Evolutionary conservation across 163 green algal genomes (phyloP).

Genomic region (Scenedesmus sp.): DNA sequence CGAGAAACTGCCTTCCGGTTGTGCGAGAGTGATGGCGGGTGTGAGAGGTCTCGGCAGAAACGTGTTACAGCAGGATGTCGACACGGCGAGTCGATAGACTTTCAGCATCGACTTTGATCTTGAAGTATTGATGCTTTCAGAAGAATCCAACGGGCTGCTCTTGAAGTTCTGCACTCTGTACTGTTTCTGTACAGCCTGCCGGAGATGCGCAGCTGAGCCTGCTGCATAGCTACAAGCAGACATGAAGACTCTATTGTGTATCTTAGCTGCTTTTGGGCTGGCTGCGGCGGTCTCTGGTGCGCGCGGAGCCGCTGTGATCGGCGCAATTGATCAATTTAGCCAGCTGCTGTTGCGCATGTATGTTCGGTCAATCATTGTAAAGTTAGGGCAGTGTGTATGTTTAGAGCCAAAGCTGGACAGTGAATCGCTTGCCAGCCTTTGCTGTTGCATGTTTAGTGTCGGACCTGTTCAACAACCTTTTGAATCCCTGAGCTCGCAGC

Average conservation of each 20-base stretch:
- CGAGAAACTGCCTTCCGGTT: background rate
- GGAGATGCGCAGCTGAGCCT: background rate
- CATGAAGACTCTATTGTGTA: background rate
- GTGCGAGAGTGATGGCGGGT: background rate
- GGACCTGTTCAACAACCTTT: background rate
- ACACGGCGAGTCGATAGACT: background rate
- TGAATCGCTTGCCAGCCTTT: background rate
- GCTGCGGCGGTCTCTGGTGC: background rate
- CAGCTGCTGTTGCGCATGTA: background rate
- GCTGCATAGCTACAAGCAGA: background rate
- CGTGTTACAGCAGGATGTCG: background rate
- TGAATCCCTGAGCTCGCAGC: background rate
- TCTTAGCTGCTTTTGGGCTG: background rate
- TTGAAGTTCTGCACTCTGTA: background rate
- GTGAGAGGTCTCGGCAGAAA: background rate
- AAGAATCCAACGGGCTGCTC: background rate
- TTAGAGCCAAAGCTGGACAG: background rate
- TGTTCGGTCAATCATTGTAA: background rate
- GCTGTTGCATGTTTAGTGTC: background rate
- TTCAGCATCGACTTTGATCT: background rate
- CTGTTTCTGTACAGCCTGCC: background rate
- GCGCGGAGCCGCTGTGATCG: background rate
- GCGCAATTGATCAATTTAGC: background rate
- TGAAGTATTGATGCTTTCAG: background rate
- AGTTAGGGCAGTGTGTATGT: background rate